A percentile compares a stretch with the other conserved stretches of the same genome.
Evolutionary conservation across 2,329 filamentous ascomycete genomes (phyloP).

Genomic region (Drechmeria coniospora): DNA sequence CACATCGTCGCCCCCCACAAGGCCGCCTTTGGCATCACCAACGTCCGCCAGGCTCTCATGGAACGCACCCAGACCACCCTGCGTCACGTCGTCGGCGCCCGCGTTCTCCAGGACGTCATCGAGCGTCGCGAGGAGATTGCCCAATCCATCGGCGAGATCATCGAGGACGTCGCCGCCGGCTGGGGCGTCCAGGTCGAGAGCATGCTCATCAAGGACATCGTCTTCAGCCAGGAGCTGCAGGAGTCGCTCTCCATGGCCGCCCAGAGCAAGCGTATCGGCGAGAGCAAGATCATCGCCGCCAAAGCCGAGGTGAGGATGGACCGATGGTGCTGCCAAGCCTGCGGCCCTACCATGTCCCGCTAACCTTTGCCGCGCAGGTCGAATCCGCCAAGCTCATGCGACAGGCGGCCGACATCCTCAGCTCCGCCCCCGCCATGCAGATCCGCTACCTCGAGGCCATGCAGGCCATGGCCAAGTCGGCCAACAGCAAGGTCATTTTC

Average conservation of each 20-base stretch:
- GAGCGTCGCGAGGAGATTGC: constrained; percentile 96
- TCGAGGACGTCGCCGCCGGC: constrained; percentile 81
- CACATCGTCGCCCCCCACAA: constrained; percentile 93
- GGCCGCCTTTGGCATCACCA: constrained; percentile 89
- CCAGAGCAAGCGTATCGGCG: constrained; percentile 95
- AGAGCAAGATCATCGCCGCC: constrained; percentile 95
- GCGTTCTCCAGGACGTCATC: constrained; percentile 93
- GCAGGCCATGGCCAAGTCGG: constrained; percentile 94
- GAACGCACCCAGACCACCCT: constrained; percentile 97
- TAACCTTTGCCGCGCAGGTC: constrained; percentile 31
- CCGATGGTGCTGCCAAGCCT: too few species aligned
- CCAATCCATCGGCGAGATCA: constrained; percentile 88
- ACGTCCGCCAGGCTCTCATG: constrained; percentile 88
- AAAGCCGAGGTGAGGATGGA: constrained; percentile 58
- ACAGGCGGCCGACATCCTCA: constrained; percentile 85
- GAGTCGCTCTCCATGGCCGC: constrained; percentile 96
- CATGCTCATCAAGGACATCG: constrained; percentile 99
- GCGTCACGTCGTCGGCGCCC: constrained; percentile 88
- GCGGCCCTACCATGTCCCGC: background rate
- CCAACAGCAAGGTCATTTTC: constrained; percentile 82
- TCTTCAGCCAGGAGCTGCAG: constrained; percentile 91
- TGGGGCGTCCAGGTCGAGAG: constrained; percentile 96
- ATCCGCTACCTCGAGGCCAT: constrained; percentile 96
- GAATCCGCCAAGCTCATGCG: constrained; percentile 89
- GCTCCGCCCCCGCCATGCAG: constrained; percentile 89